Conservation (phyloP, 225 moss, liverwort and hornwort species). For the Antitrichia curtipendula region DNA sequence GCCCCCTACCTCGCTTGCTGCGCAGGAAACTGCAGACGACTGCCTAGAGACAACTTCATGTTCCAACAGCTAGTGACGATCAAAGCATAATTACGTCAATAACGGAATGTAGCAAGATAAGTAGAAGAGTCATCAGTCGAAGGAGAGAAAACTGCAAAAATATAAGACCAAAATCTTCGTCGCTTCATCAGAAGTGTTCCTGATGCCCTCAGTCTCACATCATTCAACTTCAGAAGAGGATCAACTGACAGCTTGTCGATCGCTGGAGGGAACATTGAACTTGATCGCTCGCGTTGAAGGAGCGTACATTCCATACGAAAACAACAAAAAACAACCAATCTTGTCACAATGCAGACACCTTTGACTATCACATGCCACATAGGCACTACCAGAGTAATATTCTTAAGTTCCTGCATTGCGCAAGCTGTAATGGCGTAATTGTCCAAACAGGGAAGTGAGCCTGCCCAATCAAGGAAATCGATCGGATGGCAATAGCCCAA, state of each 20-base stretch:
- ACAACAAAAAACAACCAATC: neutral
- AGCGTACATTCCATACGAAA: neutral
- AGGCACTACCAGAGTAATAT: neutral
- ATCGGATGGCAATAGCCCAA: neutral
- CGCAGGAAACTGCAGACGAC: neutral
- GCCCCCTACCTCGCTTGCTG: neutral
- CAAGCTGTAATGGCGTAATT: neutral
- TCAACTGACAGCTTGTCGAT: neutral
- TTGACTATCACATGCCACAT: neutral
- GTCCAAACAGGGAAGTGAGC: neutral
- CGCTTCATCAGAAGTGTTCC: neutral
- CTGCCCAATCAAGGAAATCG: neutral
- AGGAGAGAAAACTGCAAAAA: neutral
- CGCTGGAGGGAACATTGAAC: neutral
- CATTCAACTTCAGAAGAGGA: neutral
- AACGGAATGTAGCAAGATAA: neutral
- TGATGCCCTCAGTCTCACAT: neutral
- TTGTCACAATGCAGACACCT: neutral
- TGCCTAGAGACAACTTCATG: neutral
- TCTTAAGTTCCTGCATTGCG: neutral
- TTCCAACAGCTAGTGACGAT: neutral
- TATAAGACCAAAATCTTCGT: neutral
- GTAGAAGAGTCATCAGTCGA: neutral
- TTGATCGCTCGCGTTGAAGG: neutral
- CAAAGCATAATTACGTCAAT: neutral